A percentile compares a stretch with the other conserved stretches of the same genome.
Conservation (phyloP, 345 rosid genomes). For the Eucalyptus guilfoylei region DNA sequence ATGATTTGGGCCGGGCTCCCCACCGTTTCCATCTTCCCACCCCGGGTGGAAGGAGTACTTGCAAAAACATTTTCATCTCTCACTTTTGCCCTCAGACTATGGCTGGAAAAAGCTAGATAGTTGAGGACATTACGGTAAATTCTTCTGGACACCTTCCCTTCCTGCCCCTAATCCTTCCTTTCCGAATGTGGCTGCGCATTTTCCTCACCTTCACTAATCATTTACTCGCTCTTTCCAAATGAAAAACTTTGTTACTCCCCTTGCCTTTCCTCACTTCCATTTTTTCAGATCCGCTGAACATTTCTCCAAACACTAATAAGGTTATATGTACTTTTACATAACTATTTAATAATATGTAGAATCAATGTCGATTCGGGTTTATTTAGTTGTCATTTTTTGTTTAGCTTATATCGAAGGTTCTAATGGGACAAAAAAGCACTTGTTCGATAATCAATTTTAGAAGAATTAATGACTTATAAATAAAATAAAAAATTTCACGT, state of each 20-base stretch:
- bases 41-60: not conserved
- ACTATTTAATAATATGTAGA: too few relatives aligned
- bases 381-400: not conserved
- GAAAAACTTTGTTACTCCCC: not conserved
- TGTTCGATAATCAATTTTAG: not conserved
- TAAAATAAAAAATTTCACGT: too few relatives aligned
- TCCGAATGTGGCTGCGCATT: not conserved
- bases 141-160: not conserved
- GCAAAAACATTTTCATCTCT: not conserved
- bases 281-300: not conserved
- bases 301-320: not conserved
- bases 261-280: not conserved
- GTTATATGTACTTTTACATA: too few relatives aligned
- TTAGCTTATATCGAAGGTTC: not conserved
- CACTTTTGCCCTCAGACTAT: not conserved
- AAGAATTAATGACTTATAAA: too few relatives aligned
- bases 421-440: not conserved
- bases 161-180: not conserved
- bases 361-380: not conserved
- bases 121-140: not conserved
- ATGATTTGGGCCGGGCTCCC: not conserved
- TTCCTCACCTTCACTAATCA: not conserved
- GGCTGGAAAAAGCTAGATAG: not conserved
- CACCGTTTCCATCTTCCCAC: not conserved
- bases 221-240: not conserved